Evolutionary conservation across 257 asterid species (phyloP).

Genomic region (Anisodus tanguticus): DNA sequence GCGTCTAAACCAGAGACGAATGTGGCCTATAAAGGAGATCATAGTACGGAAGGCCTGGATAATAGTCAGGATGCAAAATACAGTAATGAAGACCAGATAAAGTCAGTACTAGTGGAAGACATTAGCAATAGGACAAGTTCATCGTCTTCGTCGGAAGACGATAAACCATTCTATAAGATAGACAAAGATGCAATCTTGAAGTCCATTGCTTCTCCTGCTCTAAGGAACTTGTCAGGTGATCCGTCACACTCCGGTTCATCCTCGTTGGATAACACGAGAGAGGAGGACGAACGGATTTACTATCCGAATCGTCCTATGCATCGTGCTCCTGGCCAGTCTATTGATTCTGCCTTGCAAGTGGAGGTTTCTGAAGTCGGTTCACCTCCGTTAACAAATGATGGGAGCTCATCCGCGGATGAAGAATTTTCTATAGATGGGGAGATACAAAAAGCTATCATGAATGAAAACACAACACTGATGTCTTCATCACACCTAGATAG

Average conservation of each 20-base stretch:
- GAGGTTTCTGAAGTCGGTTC: slow-evolving; percentile 83
- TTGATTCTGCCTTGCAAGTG: slow-evolving; percentile 91
- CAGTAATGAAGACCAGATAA: slow-evolving; percentile 35
- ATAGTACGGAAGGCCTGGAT: slow-evolving; percentile 36
- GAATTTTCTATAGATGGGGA: slow-evolving; percentile 45
- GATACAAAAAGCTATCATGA: slow-evolving; percentile 36
- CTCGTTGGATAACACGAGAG: slow-evolving; percentile 40
- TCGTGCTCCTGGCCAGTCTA: slow-evolving; percentile 62
- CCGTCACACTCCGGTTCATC: slow-evolving; percentile 31
- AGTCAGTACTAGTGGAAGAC: slow-evolving; percentile 36
- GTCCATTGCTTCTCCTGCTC: slow-evolving; percentile 60
- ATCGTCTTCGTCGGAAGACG: slow-evolving; percentile 62
- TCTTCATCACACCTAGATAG: slow-evolving; percentile 40
- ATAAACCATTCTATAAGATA: slow-evolving; percentile 50
- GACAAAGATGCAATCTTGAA: slow-evolving; percentile 75
- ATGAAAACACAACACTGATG: slow-evolving; percentile 41
- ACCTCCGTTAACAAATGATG: slow-evolving; percentile 60
- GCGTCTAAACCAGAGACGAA: slow-evolving; percentile 38
- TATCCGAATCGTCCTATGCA: slow-evolving; percentile 37
- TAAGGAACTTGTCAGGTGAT: slow-evolving; percentile 43
- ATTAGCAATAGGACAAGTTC: slow-evolving; percentile 40
- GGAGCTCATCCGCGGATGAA: slow-evolving; percentile 53
- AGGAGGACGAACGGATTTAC: slow-evolving; percentile 45
- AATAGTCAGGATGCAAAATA: slow-evolving; percentile 30
- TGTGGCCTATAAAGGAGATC: slow-evolving; percentile 40